phyloP scores from a whole-genome alignment of 2,329 filamentous ascomycete species.

The Colletotrichum nymphaeae region DNA sequence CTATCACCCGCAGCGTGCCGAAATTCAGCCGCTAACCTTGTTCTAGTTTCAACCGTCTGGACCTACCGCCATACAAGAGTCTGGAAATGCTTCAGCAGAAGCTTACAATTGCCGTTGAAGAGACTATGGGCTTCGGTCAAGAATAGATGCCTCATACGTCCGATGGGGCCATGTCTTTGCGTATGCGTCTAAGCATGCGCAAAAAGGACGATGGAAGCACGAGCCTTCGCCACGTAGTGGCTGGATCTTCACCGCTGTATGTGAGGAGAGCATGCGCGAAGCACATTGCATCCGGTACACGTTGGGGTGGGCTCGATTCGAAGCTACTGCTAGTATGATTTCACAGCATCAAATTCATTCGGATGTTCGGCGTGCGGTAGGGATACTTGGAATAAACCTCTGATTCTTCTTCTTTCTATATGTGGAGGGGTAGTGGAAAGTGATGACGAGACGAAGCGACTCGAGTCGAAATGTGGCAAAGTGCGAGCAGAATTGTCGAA shows the following conservation, averaged over 20 bases:
- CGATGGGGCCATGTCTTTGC: neutral
- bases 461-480: conserved; percentile 8
- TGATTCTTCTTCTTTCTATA: conserved; percentile 28
- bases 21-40: conserved; percentile 37
- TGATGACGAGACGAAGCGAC: conserved; percentile 20
- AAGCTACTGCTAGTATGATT: conserved; percentile 26
- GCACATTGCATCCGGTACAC: neutral
- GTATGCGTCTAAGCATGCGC: neutral
- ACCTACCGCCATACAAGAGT: conserved; percentile 92
- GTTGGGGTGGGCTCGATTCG: neutral
- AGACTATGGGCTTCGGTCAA: conserved; percentile 98
- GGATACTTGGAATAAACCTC: conserved; percentile 36
- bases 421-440: conserved; percentile 13
- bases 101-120: conserved; percentile 95
- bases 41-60: conserved; percentile 92
- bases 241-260: neutral
- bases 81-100: conserved; percentile 88
- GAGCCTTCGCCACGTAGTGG: neutral
- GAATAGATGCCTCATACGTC: conserved; percentile 69
- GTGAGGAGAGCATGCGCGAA: conserved; percentile 10
- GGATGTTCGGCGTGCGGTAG: conserved; percentile 34
- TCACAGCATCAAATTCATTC: conserved; percentile 35
- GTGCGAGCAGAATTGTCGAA: conserved; percentile 12
- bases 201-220: neutral
- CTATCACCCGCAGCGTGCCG: neutral